Conservation (phyloP, 805 yeast species). For the Wickerhamomyces ciferrii region DNA sequence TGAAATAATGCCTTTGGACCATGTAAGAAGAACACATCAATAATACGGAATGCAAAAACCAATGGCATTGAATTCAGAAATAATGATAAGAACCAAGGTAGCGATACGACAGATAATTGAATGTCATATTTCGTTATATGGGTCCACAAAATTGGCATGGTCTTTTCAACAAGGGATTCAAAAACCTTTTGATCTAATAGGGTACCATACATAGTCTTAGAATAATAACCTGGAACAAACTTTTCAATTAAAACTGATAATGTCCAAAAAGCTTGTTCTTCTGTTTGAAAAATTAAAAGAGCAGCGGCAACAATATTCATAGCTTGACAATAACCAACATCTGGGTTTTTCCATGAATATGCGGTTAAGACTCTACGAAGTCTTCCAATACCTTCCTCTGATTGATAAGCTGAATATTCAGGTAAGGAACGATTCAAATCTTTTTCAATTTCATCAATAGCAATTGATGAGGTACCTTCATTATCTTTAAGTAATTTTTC, state of each 20-base stretch:
- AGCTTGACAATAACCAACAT: slow-evolving; percentile 97
- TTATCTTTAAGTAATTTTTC: slow-evolving; percentile 51
- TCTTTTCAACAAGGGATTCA: slow-evolving; percentile 82
- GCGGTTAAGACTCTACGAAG: slow-evolving; percentile 87
- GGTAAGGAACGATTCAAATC: slow-evolving; percentile 93
- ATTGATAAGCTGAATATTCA: slow-evolving; percentile 92
- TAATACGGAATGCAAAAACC: slow-evolving; percentile 84
- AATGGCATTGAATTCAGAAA: slow-evolving; percentile 92
- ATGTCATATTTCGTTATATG: slow-evolving; percentile 78
- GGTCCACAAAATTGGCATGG: slow-evolving; percentile 84
- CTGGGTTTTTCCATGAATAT: slow-evolving; percentile 95
- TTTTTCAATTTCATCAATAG: slow-evolving; percentile 94
- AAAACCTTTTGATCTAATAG: slow-evolving; percentile 89
- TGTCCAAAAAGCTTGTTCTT: slow-evolving; percentile 97
- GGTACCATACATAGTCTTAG: slow-evolving; percentile 97
- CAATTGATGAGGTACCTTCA: slow-evolving; percentile 62
- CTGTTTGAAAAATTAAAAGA: slow-evolving; percentile 77
- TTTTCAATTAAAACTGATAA: slow-evolving; percentile 75
- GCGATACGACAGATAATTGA: slow-evolving; percentile 85
- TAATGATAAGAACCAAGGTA: slow-evolving; percentile 94
- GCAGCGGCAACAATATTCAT: slow-evolving; percentile 93
- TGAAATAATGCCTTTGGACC: slow-evolving; percentile 90
- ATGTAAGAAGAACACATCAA: slow-evolving; percentile 85
- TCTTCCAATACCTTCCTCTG: slow-evolving; percentile 76
- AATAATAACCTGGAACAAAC: slow-evolving; percentile 91